Base-by-base conservation (phyloP, 257 asterid genomes). In the Solanum piurae region DNA sequence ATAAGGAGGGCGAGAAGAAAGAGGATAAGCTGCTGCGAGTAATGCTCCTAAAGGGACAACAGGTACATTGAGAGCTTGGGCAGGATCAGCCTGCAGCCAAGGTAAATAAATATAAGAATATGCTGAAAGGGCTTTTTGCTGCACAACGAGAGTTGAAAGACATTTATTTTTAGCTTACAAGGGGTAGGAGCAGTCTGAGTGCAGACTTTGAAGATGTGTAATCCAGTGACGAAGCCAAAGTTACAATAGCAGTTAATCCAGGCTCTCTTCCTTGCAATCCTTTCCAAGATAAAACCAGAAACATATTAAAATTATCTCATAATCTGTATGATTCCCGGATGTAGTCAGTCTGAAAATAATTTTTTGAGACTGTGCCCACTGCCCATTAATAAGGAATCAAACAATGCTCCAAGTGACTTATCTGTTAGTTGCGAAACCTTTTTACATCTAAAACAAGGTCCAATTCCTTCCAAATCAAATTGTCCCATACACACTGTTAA, bases 161-260 rank as follows among this genome's bases (percentile, higher is more conserved):
- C 55, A 71, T 84, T 31, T 60, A 73, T 66, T 77, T 87, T 84
- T 86, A 86, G 91, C 98, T 94, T 90, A 97, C 99, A 66, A 97
- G 98, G 87, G 99, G 99, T 88, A 93, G 25, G 87, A 97, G 95
- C 87, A 93, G 89, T 91, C 93, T 97, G 84, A 97, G 96, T 49
- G 96, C 52, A 79, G 99, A 97, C 83, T 93, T 92, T 9, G 99
- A 97, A 89, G 98, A 86, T 76, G 98, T 93, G 92, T 94, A 97
- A 91, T 97, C 99, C 86, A 97, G 98, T 89, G 99, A 96, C 10
- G 99, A 94, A 44, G 95, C 99, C 92, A 97, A 92, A 89, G 99
- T 97, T 87, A 93, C 99, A 87, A 93, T 58, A 89, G 95, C 98
- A 37, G 98, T 96, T 86, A 97, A 94, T 89, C 95, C 93, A 89